Evolutionary conservation across 1,284 basidiomycete species (phyloP).

Genomic region (Ustanciosporium gigantosporum): DNA sequence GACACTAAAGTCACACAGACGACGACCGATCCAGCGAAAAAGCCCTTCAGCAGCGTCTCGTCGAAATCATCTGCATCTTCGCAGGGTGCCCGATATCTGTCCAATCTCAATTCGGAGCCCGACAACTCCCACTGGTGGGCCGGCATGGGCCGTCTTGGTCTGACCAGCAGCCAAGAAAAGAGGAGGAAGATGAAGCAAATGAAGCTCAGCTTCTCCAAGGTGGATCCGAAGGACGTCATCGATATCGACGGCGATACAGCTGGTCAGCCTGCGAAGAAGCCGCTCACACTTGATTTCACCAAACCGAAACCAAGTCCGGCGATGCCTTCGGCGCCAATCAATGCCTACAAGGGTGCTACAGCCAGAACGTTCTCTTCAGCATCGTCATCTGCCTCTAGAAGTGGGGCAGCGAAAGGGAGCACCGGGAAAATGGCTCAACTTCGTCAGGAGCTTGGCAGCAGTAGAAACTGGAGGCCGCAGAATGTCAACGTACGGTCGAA

Average conservation of each 20-base stretch:
- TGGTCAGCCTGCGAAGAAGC: conserved; percentile 5
- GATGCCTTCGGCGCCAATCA: conserved; percentile 34
- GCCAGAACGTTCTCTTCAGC: conserved; percentile 12
- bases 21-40: neutral
- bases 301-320: conserved; percentile 11
- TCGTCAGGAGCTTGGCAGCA: conserved; percentile 42
- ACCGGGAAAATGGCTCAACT: conserved; percentile 42
- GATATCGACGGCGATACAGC: conserved; percentile 30
- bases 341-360: conserved; percentile 33
- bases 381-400: conserved; percentile 6
- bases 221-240: conserved; percentile 33
- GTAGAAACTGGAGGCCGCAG: conserved; percentile 24
- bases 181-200: conserved; percentile 41
- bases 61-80: too few relatives aligned
- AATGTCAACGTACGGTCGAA: conserved; percentile 31
- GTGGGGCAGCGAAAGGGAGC: conserved; percentile 13
- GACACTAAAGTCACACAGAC: conserved; percentile 8
- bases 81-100: neutral
- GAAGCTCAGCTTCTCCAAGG: conserved; percentile 42
- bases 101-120: neutral
- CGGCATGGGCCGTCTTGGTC: conserved; percentile 20
- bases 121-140: conserved; percentile 40
- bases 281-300: conserved; percentile 37
- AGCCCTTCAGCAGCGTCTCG: conserved; percentile 3
- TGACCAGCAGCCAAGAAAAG: conserved; percentile 24